Evolutionary conservation across 805 yeast genomes (phyloP).

Genomic region (Candida michaelii): DNA sequence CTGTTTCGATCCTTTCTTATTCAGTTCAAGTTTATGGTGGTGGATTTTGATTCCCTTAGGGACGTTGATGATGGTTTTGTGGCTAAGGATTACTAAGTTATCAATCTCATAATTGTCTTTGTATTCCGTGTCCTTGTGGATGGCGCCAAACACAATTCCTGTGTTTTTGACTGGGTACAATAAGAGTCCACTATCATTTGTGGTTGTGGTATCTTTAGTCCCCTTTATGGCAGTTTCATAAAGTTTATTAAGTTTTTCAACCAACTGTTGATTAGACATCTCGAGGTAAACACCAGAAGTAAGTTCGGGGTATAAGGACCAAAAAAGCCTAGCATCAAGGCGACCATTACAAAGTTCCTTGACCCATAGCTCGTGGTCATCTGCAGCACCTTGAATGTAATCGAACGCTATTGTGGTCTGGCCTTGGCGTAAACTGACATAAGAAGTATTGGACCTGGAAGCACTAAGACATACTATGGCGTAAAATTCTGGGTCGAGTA

Average conservation of each 20-base stretch:
- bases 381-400: slow-evolving; percentile 93
- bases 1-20: slow-evolving; percentile 67
- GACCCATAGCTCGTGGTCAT: slow-evolving; percentile 87
- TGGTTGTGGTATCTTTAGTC: too few relatives aligned
- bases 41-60: slow-evolving; percentile 12
- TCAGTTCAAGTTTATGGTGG: slow-evolving; percentile 25
- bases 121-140: slow-evolving; percentile 18
- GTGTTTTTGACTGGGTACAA: slow-evolving; percentile 17
- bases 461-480: slow-evolving; percentile 13
- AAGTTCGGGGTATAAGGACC: slow-evolving; percentile 3
- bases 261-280: slow-evolving; percentile 5
- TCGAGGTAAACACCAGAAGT: neutral
- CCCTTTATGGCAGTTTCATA: too few relatives aligned
- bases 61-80: slow-evolving; percentile 11
- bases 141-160: slow-evolving; percentile 27
- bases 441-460: slow-evolving; percentile 5
- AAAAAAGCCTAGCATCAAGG: slow-evolving; percentile 43
- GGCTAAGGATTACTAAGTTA: slow-evolving; percentile 27
- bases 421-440: neutral
- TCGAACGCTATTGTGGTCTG: slow-evolving; percentile 18
- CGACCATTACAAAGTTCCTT: slow-evolving; percentile 42
- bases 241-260: slow-evolving; percentile 17
- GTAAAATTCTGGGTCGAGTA: neutral
- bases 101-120: neutral
- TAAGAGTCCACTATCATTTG: neutral